These are phyloP conservation scores for Penicillium nordicum DNA, from an alignment of 2,329 filamentous ascomycete genomes.

Conservation along the genomic window DNA sequence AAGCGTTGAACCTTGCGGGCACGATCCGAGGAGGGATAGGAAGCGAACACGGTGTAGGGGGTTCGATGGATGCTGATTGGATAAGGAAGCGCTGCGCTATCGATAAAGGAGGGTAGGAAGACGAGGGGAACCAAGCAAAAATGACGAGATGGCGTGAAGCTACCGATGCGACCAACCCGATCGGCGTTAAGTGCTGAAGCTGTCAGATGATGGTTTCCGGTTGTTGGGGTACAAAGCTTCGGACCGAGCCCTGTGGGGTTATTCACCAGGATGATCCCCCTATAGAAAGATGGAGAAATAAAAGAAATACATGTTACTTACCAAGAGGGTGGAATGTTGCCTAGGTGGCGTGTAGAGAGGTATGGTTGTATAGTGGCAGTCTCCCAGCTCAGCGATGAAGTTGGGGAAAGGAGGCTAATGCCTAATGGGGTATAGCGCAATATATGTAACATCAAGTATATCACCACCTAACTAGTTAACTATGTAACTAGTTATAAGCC, in stretches of 20 bases:
- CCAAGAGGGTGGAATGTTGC: neutral
- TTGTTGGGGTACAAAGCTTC: conserved; percentile 1
- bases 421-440: neutral
- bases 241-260: conserved; percentile 5
- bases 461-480: neutral
- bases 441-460: neutral
- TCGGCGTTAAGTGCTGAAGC: conserved; percentile 16
- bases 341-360: neutral
- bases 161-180: conserved; percentile 26
- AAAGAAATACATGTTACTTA: neutral
- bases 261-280: neutral
- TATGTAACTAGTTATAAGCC: neutral
- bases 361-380: neutral
- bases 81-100: conserved; percentile 21
- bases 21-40: conserved; percentile 12
- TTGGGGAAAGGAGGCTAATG: conserved; percentile 8
- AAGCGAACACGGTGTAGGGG: conserved; percentile 8
- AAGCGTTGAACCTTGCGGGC: conserved; percentile 18
- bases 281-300: neutral
- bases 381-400: neutral
- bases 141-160: conserved; percentile 27
- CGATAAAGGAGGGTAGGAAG: conserved; percentile 10
- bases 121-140: conserved; percentile 7
- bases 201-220: conserved; percentile 22
- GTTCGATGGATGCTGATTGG: conserved; percentile 19